These are phyloP conservation scores for Fusarium citri DNA, from an alignment of 2,329 filamentous ascomycete genomes.

Conservation along the genomic window DNA sequence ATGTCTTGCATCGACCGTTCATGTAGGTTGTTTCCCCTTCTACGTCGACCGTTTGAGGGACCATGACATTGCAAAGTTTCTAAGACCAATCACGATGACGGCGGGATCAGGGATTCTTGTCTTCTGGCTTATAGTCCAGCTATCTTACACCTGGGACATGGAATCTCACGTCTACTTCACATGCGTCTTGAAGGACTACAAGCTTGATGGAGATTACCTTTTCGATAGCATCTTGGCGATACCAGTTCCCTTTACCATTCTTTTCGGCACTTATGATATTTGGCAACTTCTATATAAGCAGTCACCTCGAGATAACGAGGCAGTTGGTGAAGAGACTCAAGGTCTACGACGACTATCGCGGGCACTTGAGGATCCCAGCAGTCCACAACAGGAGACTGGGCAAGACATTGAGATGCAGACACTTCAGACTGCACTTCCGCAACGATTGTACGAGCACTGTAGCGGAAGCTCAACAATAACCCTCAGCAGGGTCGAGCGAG, in stretches of 20 bases:
- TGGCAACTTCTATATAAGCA: neutral
- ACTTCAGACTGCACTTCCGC: neutral
- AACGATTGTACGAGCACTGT: neutral
- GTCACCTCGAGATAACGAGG: neutral
- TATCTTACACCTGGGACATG: neutral
- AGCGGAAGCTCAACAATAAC: neutral
- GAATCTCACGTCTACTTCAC: neutral
- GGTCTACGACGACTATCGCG: neutral
- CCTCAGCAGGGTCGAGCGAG: neutral
- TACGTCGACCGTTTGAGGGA: neutral
- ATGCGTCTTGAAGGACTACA: neutral
- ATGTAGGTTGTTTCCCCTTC: neutral
- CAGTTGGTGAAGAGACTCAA: neutral
- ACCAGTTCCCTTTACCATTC: neutral
- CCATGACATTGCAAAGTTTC: neutral
- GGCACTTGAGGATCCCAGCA: rapidly evolving
- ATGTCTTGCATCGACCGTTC: neutral
- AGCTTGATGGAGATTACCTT: rapidly evolving
- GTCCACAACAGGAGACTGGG: neutral
- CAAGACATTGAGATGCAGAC: neutral
- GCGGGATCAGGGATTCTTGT: neutral
- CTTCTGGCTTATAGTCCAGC: neutral
- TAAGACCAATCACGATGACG: neutral
- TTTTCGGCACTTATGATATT: neutral
- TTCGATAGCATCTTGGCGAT: rapidly evolving